Evolutionary conservation across 2,329 filamentous ascomycete species (phyloP), one percentile per base, ranked within the genome.

Genomic region (Claviceps sorghi): DNA sequence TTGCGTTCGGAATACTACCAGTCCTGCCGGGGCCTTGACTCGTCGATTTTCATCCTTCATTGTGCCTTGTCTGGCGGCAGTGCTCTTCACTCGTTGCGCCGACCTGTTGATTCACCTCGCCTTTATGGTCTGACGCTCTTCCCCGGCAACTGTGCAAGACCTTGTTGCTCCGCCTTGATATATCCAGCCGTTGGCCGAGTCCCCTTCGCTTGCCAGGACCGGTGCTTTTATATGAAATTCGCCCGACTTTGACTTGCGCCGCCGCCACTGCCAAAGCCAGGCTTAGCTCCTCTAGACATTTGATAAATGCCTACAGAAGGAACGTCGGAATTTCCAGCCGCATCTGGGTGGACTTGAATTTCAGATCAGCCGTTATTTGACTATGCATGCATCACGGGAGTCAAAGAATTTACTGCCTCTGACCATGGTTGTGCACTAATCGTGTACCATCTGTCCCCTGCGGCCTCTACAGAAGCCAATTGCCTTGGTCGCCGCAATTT

Each of bases 331-430:
- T 38, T 21, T 32, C 15, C 22, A 29, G n/a, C 40, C 19, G 26
- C 11, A 22, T 30, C 22, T 45, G 45, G 38, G 30, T 17, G 22
- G 15, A n/a, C 29, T 26, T 15, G 29, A 30, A 46, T 17, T 11
- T 41, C n/a, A 29, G 11, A 40, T 26, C 47, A n/a, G 29, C 43
- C 21, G 36, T 26, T 48, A 48, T 40, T 42, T 11, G 40, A 52
- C 53, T 54, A 54, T 54, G 50, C 49, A 50, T 54, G 50, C 47
- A n/a, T 29, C 41, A 52, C 42, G 47, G 53, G 34, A 50, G 21
- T 50, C 53, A 26, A 44, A 48, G 15, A 42, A 50, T 22, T 30
- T 38, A 43, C 46, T 47, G 40, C 36, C 21, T 52, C 46, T 48
- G 46, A 46, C 47, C 7, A 52, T 54, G 52, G 47, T 48, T 30